These are phyloP conservation scores for Fusarium goolgardi DNA, from an alignment of 2,329 filamentous ascomycete species.

Conservation along the genomic window DNA sequence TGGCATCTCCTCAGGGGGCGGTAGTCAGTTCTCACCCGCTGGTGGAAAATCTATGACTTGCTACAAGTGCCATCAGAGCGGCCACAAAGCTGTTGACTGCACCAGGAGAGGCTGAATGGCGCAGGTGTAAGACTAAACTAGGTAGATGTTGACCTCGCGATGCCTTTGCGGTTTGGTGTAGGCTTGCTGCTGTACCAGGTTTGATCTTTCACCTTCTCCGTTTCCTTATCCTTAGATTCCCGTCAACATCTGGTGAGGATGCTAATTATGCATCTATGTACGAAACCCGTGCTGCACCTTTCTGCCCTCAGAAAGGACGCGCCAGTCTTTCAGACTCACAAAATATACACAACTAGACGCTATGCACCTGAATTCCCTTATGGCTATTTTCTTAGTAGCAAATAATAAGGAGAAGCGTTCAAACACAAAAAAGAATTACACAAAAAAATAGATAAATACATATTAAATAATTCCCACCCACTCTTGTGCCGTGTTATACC, in stretches of 20 bases:
- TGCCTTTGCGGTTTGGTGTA: neutral
- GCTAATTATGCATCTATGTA: neutral
- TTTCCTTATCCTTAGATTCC: neutral
- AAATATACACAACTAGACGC: neutral
- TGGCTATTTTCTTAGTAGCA: neutral
- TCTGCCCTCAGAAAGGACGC: neutral
- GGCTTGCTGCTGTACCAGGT: neutral
- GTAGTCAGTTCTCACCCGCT: conserved; percentile 39
- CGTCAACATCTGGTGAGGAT: neutral
- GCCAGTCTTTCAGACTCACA: neutral
- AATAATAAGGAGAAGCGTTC: neutral
- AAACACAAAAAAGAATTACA: neutral
- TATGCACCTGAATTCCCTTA: neutral
- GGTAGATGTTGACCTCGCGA: neutral
- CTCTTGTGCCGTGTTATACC: neutral
- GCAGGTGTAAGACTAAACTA: conserved; percentile 2
- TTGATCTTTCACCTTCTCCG: neutral
- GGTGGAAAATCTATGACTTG: conserved; percentile 58
- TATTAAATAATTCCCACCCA: neutral
- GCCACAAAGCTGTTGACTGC: conserved; percentile 70
- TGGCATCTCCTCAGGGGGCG: conserved; percentile 60
- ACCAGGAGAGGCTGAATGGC: conserved; percentile 49
- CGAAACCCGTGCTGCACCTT: neutral
- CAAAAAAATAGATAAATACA: neutral
- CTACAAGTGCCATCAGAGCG: conserved; percentile 69